Conservation (phyloP, 768 basidiomycete genomes). For the Podaxis sp. region DNA sequence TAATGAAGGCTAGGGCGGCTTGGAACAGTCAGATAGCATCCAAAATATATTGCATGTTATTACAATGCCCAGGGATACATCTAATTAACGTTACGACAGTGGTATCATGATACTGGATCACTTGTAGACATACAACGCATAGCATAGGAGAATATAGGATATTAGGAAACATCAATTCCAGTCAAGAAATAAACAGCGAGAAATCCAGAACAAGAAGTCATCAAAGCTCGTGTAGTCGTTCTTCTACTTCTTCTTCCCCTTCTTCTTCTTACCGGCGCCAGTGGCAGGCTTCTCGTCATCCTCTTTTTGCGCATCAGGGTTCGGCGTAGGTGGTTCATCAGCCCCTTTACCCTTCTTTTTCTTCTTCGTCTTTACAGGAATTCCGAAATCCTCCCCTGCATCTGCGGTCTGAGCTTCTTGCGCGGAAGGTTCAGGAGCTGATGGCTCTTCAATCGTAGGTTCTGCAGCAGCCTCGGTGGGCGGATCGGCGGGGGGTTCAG, state of each 20-base stretch:
- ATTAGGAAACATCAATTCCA: neutral
- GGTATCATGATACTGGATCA: neutral
- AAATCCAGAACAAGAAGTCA: neutral
- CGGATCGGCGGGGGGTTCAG: neutral
- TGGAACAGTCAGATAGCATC: too few relatives aligned
- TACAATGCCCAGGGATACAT: too few relatives aligned
- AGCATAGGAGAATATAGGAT: neutral
- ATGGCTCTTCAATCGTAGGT: neutral
- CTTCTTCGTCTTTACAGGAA: conserved; percentile 20
- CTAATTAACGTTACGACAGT: neutral
- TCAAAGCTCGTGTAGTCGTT: neutral
- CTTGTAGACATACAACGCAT: neutral
- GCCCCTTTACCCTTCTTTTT: conserved; percentile 21
- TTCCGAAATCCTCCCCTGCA: conserved; percentile 17
- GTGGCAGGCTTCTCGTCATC: too few relatives aligned
- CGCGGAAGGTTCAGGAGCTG: neutral
- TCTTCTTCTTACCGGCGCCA: too few relatives aligned
- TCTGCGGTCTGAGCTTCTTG: conserved; percentile 1
- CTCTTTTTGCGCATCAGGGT: too few relatives aligned
- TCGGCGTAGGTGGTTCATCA: too few relatives aligned
- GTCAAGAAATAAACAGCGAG: neutral
- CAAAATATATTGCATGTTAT: too few relatives aligned
- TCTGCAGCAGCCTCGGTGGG: neutral
- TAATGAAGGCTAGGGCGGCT: too few relatives aligned
- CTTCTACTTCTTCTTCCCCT: too few relatives aligned